Percentiles rank a stretch among this genome's conserved stretches.
Conservation (phyloP, 768 basidiomycete species). For the Psilocybe cubensis region DNA sequence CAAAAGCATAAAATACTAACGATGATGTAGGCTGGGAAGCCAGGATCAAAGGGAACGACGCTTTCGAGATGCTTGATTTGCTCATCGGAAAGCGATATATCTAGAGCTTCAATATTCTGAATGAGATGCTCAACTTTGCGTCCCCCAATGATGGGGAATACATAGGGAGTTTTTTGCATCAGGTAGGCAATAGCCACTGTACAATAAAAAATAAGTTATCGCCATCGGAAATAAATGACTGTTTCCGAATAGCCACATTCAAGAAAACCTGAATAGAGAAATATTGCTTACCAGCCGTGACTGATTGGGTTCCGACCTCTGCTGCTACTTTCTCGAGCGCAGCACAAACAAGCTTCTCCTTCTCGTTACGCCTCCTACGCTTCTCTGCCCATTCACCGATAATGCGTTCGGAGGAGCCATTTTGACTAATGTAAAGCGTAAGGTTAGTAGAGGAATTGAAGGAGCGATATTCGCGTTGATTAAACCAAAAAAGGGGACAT, state of each 20-base stretch:
- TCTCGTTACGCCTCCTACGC: slow-evolving; percentile 50
- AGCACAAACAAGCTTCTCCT: slow-evolving; percentile 42
- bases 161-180: slow-evolving; percentile 55
- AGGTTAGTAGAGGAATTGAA: too few relatives aligned
- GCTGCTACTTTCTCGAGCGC: slow-evolving; percentile 53
- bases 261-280: too few relatives aligned
- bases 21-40: slow-evolving; percentile 44
- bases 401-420: slow-evolving; percentile 57
- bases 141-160: slow-evolving; percentile 56
- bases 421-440: too few relatives aligned
- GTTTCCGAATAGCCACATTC: too few relatives aligned
- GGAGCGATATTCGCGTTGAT: too few relatives aligned
- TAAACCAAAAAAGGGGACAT: not conserved
- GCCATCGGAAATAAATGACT: too few relatives aligned
- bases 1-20: too few relatives aligned
- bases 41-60: slow-evolving; percentile 45
- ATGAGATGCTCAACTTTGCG: slow-evolving; percentile 57
- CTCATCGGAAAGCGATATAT: slow-evolving; percentile 45
- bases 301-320: slow-evolving; percentile 49
- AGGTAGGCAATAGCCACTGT: slow-evolving; percentile 61
- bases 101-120: slow-evolving; percentile 54
- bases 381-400: slow-evolving; percentile 57
- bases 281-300: slow-evolving; percentile 54
- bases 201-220: too few relatives aligned
- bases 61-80: slow-evolving; percentile 51